Percentiles rank a stretch among this genome's conserved stretches.
phyloP scores from a whole-genome alignment of 1,139 yeast genomes.

The Arxiozyma bovina region DNA sequence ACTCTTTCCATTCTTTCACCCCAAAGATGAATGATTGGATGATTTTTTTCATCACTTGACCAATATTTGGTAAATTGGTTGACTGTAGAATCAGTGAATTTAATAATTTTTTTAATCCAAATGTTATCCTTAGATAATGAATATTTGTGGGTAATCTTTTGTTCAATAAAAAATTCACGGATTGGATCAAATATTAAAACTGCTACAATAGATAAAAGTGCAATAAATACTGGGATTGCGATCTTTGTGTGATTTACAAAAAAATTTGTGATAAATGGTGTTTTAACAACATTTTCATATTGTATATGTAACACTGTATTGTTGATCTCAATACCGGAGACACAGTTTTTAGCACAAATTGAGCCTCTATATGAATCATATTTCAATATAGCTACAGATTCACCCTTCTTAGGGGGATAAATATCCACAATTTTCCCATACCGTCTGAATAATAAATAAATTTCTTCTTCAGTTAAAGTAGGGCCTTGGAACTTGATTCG shows the following conservation, averaged over 20 bases:
- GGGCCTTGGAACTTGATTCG: conserved; percentile 67
- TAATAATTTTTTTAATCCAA: conserved; percentile 28
- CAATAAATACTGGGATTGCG: conserved; percentile 50
- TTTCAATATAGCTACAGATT: conserved; percentile 41
- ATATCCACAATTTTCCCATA: conserved; percentile 81
- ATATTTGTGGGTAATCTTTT: conserved; percentile 54
- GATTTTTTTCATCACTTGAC: conserved; percentile 31
- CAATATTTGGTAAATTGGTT: conserved; percentile 34
- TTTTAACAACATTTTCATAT: conserved; percentile 49
- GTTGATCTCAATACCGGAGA: conserved; percentile 61
- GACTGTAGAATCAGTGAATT: conserved; percentile 35
- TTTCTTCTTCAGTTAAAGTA: conserved; percentile 70
- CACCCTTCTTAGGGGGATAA: conserved; percentile 42
- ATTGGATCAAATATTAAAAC: conserved; percentile 89
- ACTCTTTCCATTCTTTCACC: conserved; percentile 60
- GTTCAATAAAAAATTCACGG: conserved; percentile 69
- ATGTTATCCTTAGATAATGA: conserved; percentile 33
- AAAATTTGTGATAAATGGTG: conserved; percentile 45
- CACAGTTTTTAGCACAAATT: conserved; percentile 82
- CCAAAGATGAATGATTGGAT: conserved; percentile 46
- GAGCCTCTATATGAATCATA: conserved; percentile 59
- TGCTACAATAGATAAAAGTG: conserved; percentile 64
- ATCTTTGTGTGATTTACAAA: conserved; percentile 74
- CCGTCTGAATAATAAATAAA: conserved; percentile 74
- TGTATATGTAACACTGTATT: conserved; percentile 64